These are phyloP conservation scores for Cyamopsis tetragonoloba DNA, from an alignment of 306 rosid species.

Conservation along the genomic window DNA sequence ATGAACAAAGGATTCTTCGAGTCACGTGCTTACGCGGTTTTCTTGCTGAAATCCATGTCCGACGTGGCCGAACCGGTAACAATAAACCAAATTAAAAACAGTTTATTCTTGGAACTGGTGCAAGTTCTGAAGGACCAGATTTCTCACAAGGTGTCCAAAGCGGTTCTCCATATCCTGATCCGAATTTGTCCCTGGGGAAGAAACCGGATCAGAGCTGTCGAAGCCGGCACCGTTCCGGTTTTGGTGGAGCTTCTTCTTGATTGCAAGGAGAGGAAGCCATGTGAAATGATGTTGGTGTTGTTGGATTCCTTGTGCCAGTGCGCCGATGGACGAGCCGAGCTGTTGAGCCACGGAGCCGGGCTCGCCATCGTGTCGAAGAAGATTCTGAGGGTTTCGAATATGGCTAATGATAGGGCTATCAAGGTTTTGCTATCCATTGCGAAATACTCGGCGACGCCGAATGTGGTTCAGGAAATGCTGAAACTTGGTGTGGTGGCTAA, in stretches of 20 bases:
- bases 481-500: slow-evolving; percentile 75
- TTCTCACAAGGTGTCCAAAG: slow-evolving; percentile 53
- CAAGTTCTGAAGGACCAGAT: slow-evolving; percentile 54
- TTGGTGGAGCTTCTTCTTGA: slow-evolving; percentile 59
- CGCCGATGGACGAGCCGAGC: slow-evolving; percentile 78
- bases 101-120: slow-evolving; percentile 46
- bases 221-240: slow-evolving; percentile 58
- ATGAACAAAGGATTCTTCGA: slow-evolving; percentile 64
- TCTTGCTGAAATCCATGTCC: slow-evolving; percentile 54
- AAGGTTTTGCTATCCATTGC: slow-evolving; percentile 51
- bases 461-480: slow-evolving; percentile 69
- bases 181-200: slow-evolving; percentile 55
- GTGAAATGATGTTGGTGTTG: slow-evolving; percentile 58
- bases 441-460: slow-evolving; percentile 51
- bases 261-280: slow-evolving; percentile 39
- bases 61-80: slow-evolving; percentile 50
- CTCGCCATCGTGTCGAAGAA: slow-evolving; percentile 72
- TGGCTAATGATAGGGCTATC: slow-evolving; percentile 67
- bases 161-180: slow-evolving; percentile 47
- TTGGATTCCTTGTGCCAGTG: slow-evolving; percentile 60
- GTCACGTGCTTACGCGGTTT: slow-evolving; percentile 68
- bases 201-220: slow-evolving; percentile 58
- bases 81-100: slow-evolving; percentile 24
- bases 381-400: slow-evolving; percentile 66
- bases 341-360: slow-evolving; percentile 71